A percentile compares a stretch with the other conserved stretches of the same genome.
Conservation (phyloP, 2,329 filamentous ascomycete species). For the Ophiostoma perfectum region DNA sequence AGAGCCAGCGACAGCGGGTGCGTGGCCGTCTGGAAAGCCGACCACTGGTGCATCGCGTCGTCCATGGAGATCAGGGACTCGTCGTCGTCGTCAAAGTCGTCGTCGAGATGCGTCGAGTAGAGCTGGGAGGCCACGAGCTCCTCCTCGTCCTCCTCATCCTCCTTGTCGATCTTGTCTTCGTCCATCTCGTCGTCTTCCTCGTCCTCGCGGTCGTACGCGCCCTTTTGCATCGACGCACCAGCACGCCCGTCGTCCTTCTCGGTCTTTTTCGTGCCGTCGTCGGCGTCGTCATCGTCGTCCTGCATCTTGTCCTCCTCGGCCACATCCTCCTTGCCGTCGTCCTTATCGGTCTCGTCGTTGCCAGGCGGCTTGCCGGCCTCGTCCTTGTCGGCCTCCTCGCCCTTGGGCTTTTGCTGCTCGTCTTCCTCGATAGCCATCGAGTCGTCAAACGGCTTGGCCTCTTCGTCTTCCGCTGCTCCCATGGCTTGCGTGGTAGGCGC, state of each 20-base stretch:
- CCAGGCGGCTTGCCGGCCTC: slow-evolving; percentile 51
- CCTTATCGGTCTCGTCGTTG: slow-evolving; percentile 36
- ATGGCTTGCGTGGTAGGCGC: slow-evolving; percentile 85
- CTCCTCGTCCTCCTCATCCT: slow-evolving; percentile 48
- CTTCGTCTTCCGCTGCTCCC: slow-evolving; percentile 80
- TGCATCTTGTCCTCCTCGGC: slow-evolving; percentile 40
- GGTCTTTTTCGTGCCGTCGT: slow-evolving; percentile 38
- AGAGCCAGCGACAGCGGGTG: slow-evolving; percentile 81
- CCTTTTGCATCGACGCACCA: slow-evolving; percentile 55
- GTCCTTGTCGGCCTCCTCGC: slow-evolving; percentile 32
- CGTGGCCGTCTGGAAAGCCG: slow-evolving; percentile 74
- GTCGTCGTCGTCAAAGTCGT: slow-evolving; percentile 33
- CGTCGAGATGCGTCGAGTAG: slow-evolving; percentile 65
- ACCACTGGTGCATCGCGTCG: slow-evolving; percentile 71
- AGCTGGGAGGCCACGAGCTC: slow-evolving; percentile 52
- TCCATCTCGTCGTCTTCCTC: slow-evolving; percentile 20
- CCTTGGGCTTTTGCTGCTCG: slow-evolving; percentile 4
- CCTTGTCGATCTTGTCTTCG: slow-evolving; percentile 39
- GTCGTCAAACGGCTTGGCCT: slow-evolving; percentile 70
- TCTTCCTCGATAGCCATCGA: slow-evolving; percentile 76
- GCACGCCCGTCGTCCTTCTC: slow-evolving; percentile 51
- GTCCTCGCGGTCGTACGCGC: slow-evolving; percentile 46
- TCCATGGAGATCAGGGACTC: slow-evolving; percentile 44
- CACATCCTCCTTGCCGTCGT: slow-evolving; percentile 35
- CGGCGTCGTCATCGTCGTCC: slow-evolving; percentile 33